Percentiles rank a stretch among this genome's conserved stretches.
These are phyloP conservation scores for Gastroboletus turbinatus DNA, from an alignment of 1,284 basidiomycete genomes.

Conservation along the genomic window DNA sequence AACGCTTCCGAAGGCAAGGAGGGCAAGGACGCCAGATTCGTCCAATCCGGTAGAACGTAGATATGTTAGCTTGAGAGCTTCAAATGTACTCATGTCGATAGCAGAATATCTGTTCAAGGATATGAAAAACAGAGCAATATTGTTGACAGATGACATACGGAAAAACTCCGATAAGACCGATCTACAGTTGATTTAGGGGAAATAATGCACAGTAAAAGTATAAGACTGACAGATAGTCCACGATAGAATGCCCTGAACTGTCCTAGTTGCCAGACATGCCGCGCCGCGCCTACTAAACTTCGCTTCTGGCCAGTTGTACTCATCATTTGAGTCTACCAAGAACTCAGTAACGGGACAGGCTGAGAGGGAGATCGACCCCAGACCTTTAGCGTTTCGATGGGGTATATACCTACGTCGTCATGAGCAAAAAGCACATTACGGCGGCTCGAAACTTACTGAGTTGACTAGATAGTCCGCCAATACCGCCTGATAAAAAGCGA, in stretches of 20 bases:
- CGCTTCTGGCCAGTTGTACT: conserved; percentile 70
- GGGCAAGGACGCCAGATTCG: conserved; percentile 80
- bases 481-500: conserved; percentile 92
- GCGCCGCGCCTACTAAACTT: conserved; percentile 59
- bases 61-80: conserved; percentile 86
- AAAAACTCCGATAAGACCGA: conserved; percentile 88
- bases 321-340: conserved; percentile 87
- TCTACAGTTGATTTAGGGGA: conserved; percentile 45
- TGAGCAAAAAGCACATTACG: conserved; percentile 10
- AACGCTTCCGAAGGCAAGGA: conserved; percentile 85
- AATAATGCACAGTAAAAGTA: conserved; percentile 6
- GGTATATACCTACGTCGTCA: conserved; percentile 74
- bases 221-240: conserved; percentile 74
- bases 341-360: conserved; percentile 3
- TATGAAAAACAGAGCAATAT: not conserved
- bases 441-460: conserved; percentile 57
- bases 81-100: conserved; percentile 95
- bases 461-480: conserved; percentile 94
- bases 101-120: conserved; percentile 64
- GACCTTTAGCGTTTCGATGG: conserved; percentile 86
- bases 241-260: conserved; percentile 87
- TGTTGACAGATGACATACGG: conserved; percentile 52
- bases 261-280: conserved; percentile 77
- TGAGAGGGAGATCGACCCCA: conserved; percentile 6
- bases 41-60: conserved; percentile 76